Percentiles rank a stretch among this genome's conserved stretches.
These are phyloP conservation scores for Trametopsis cervina DNA, from an alignment of 768 basidiomycete species.

Conservation along the genomic window DNA sequence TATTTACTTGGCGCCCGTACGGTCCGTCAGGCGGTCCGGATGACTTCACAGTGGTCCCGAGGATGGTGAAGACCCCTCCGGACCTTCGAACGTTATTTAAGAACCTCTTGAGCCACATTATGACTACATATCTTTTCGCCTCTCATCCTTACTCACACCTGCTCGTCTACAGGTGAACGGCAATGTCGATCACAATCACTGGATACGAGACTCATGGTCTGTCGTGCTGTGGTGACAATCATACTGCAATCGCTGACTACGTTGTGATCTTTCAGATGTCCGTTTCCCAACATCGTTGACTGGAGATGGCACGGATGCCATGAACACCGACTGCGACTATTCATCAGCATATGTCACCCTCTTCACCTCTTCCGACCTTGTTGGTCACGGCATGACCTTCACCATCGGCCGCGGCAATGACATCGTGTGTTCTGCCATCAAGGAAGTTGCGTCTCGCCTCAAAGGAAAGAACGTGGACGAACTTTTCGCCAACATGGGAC, in stretches of 20 bases:
- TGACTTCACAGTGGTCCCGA: no score
- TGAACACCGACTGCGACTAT: slow-evolving; percentile 96
- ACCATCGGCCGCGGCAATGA: slow-evolving; percentile 95
- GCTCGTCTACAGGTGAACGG: background rate
- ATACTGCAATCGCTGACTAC: background rate
- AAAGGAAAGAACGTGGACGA: slow-evolving; percentile 76
- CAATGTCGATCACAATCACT: slow-evolving; percentile 39
- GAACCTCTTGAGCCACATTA: no score
- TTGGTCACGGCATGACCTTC: slow-evolving; percentile 93
- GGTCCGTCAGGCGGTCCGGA: no score
- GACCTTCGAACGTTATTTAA: no score
- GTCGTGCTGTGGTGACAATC: slow-evolving; percentile 9
- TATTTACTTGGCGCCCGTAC: no score
- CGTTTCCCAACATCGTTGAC: slow-evolving; percentile 89
- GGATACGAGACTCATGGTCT: slow-evolving; percentile 53
- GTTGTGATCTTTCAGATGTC: slow-evolving; percentile 48
- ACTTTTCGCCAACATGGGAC: slow-evolving; percentile 87
- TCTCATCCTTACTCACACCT: background rate
- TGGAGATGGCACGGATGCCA: slow-evolving; percentile 92
- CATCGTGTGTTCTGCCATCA: slow-evolving; percentile 82
- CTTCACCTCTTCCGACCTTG: slow-evolving; percentile 59
- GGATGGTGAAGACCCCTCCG: no score
- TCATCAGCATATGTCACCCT: slow-evolving; percentile 88
- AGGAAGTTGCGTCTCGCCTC: slow-evolving; percentile 72
- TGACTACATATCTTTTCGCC: no score